These are phyloP conservation scores for Macrophomina phaseolina DNA, from an alignment of 2,329 filamentous ascomycete genomes.

Conservation along the genomic window DNA sequence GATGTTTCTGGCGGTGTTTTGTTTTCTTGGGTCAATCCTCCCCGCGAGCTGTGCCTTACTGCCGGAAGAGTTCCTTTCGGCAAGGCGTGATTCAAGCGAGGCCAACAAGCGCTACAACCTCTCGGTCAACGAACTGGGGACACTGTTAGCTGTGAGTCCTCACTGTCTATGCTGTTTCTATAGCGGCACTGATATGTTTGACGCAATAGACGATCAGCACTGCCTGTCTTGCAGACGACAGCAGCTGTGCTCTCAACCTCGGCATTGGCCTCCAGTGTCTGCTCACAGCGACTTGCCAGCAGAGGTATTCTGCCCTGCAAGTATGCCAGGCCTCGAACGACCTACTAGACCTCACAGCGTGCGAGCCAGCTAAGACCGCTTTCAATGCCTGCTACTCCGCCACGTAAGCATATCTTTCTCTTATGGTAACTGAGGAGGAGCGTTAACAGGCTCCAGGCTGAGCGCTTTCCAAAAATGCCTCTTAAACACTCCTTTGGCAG, in stretches of 20 bases:
- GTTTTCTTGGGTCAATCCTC: not conserved
- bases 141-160: not conserved
- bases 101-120: not conserved
- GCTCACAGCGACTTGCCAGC: constrained; percentile 1
- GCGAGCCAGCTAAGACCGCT: not conserved
- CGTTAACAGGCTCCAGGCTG: not conserved
- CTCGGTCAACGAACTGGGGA: not conserved
- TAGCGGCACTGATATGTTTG: not conserved
- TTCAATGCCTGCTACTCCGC: constrained; percentile 2
- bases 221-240: not conserved
- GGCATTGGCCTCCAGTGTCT: constrained; percentile 1
- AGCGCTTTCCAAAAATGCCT: constrained; percentile 5
- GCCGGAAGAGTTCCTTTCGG: constrained; percentile 2
- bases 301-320: constrained; percentile 1
- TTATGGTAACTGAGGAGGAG: not conserved
- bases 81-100: not conserved
- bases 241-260: not conserved
- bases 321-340: constrained; percentile 2
- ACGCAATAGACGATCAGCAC: not conserved
- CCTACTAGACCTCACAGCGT: not conserved
- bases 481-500: not conserved
- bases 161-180: not conserved
- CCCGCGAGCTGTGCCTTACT: not conserved
- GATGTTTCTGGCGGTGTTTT: not conserved
- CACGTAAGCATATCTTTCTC: not conserved